Evolutionary conservation across 495 filamentous ascomycete species (phyloP).

Genomic region (Penicillium fimorum): DNA sequence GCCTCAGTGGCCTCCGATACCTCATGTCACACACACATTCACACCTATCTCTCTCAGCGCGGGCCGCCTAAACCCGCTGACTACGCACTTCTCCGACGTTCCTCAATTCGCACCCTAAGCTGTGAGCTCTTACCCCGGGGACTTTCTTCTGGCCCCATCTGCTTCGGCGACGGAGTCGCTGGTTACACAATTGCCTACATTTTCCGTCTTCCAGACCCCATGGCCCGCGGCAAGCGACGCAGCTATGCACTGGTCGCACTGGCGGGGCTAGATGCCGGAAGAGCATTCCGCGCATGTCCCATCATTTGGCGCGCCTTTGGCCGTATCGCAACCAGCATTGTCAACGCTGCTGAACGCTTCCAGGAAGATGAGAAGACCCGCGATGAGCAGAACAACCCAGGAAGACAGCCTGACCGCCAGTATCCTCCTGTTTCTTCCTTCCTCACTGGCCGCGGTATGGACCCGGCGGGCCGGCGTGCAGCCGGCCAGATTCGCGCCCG

Average conservation of each 20-base stretch:
- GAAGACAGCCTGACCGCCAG: conserved; percentile 28
- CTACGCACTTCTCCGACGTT: conserved; percentile 82
- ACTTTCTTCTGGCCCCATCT: conserved; percentile 72
- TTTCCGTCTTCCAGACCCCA: conserved; percentile 83
- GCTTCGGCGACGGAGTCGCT: conserved; percentile 77
- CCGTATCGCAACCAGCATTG: conserved; percentile 72
- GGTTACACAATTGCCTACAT: conserved; percentile 93
- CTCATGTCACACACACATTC: conserved; percentile 69
- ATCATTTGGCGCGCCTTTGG: conserved; percentile 74
- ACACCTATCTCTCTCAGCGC: conserved; percentile 84
- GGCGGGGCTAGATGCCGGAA: conserved; percentile 64
- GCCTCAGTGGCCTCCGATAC: conserved; percentile 46
- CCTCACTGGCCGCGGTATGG: conserved; percentile 57
- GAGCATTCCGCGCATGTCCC: conserved; percentile 72
- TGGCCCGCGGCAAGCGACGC: conserved; percentile 81
- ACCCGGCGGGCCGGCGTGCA: conserved; percentile 56
- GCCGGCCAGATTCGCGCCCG: conserved; percentile 62
- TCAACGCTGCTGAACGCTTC: conserved; percentile 57
- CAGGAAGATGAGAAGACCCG: conserved; percentile 48
- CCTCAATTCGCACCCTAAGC: conserved; percentile 81
- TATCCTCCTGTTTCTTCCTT: conserved; percentile 63
- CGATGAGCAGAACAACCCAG: conserved; percentile 39
- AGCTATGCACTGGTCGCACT: conserved; percentile 89
- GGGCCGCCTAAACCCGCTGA: conserved; percentile 70
- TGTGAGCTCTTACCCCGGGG: conserved; percentile 80